Evolutionary conservation across 371 early-diverging fungal species (phyloP).

Genomic region (Conidiobolus coronatus): DNA sequence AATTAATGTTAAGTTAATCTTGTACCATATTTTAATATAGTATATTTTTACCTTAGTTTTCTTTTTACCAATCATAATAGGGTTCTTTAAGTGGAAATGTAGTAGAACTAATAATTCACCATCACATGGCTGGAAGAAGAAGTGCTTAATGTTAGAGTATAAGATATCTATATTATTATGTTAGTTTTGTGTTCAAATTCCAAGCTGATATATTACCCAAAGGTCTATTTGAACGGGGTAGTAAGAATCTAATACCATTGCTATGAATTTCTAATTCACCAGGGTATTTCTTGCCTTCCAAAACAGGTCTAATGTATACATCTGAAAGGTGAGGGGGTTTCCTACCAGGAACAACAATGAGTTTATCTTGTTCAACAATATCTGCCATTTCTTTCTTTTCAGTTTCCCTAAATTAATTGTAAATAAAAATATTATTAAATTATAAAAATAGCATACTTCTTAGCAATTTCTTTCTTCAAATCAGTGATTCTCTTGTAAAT

Average conservation of each 20-base stretch:
- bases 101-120: slow-evolving; percentile 85
- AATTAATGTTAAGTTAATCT: not conserved
- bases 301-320: slow-evolving; percentile 65
- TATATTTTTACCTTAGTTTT: slow-evolving; percentile 50
- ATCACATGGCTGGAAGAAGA: slow-evolving; percentile 98
- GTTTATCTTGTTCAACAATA: slow-evolving; percentile 81
- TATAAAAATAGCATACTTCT: slow-evolving; percentile 13
- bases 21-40: not conserved
- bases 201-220: slow-evolving; percentile 21
- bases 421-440: not conserved
- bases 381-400: slow-evolving; percentile 89
- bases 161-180: slow-evolving; percentile 40
- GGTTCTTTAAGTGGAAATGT: slow-evolving; percentile 90
- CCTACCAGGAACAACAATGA: slow-evolving; percentile 47
- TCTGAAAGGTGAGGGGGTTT: slow-evolving; percentile 52
- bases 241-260: slow-evolving; percentile 82
- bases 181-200: not conserved
- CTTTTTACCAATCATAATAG: slow-evolving; percentile 93
- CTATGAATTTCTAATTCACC: slow-evolving; percentile 87
- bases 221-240: slow-evolving; percentile 52
- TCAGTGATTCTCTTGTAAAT: slow-evolving; percentile 63
- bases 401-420: slow-evolving; percentile 55
- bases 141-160: slow-evolving; percentile 94
- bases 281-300: slow-evolving; percentile 67
- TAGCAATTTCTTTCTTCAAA: slow-evolving; percentile 67